Base-by-base conservation (phyloP, 1,139 yeast species). In the Suhomyces coccinellae region DNA sequence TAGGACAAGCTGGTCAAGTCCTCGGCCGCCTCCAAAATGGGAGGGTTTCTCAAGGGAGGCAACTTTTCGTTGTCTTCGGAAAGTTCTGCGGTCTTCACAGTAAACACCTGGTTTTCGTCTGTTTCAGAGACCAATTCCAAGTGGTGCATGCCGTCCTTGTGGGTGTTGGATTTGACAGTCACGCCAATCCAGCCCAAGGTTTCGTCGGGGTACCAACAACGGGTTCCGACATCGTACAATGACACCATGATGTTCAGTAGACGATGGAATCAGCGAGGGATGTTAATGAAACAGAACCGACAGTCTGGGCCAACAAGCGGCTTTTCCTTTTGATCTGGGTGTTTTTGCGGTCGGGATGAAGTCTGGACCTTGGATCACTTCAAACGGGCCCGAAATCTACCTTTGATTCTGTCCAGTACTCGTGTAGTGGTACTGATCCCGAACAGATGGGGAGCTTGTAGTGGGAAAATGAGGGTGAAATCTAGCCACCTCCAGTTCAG, bases 161-260 rank as follows among this genome's bases (percentile, higher is more conserved):
- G 65, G 16, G 70, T 70, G 55, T 78, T 77, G 45, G 80, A 72
- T 47, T 78, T 73, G 40, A 93, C 89, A 49, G 83, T 86, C 41
- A 90, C 95, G 36, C 97, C 96, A 36, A 90, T 74, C 97, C 98
- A 93, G 30, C 98, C 99, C 56, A 81, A 79, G 46, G 78, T 76
- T 51, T 85, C 89, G 65, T 88, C 95, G 29, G 95, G 97, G 58
- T 87, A 84, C 99, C 99, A 93, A 71, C 98, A 91, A 59, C 96
- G 91, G 65, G 83, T 79, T 38, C 74, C 77, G 27, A 64, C 66
- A 40, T 66, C 71, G 43, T 66, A 66, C 33, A 59, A 50, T 24
- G 68, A 57, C 20, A 59, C 66, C 67, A 63, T 63, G 31, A 4
- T 35, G 39, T 6, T 1, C 10, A 13, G n/a, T 17, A 7, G 24